These are phyloP conservation scores for Diaporthe destruens DNA, from an alignment of 2,329 filamentous ascomycete species.

Conservation along the genomic window DNA sequence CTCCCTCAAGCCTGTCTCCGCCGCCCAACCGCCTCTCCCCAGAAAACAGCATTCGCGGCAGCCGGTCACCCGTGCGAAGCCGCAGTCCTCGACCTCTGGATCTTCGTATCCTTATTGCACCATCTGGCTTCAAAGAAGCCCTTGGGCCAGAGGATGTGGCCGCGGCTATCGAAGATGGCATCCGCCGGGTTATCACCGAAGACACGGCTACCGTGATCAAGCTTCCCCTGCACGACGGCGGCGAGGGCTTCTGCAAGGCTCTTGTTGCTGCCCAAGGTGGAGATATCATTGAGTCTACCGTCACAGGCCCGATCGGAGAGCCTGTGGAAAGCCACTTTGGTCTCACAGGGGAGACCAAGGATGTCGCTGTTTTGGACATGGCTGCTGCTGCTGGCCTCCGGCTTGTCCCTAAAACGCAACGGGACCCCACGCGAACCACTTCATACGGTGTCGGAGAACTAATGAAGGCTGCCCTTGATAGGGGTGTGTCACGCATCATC, in stretches of 20 bases:
- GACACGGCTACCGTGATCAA: slow-evolving; percentile 57
- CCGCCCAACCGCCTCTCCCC: slow-evolving; percentile 10
- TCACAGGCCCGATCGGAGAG: slow-evolving; percentile 59
- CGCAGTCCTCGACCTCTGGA: slow-evolving; percentile 50
- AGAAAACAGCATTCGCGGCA: slow-evolving; percentile 14
- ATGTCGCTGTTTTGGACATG: slow-evolving; percentile 65
- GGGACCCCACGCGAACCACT: slow-evolving; percentile 62
- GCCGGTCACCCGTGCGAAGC: slow-evolving; percentile 20
- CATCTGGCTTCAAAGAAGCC: slow-evolving; percentile 67
- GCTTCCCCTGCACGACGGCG: slow-evolving; percentile 65
- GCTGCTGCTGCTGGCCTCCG: slow-evolving; percentile 65
- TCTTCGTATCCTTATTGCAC: slow-evolving; percentile 58
- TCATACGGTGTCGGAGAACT: slow-evolving; percentile 65
- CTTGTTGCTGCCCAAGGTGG: slow-evolving; percentile 59
- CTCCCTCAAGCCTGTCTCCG: slow-evolving; percentile 23
- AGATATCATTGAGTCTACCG: slow-evolving; percentile 51
- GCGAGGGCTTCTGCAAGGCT: slow-evolving; percentile 63
- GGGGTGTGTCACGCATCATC: slow-evolving; percentile 49
- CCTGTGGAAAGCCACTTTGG: slow-evolving; percentile 61
- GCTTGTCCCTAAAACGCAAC: slow-evolving; percentile 57
- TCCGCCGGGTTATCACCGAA: slow-evolving; percentile 57
- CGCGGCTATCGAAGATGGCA: slow-evolving; percentile 62
- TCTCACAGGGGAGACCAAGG: slow-evolving; percentile 47
- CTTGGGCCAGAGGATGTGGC: slow-evolving; percentile 62
- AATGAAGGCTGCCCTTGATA: slow-evolving; percentile 46